These are phyloP conservation scores for Quercus phellos DNA, from an alignment of 331 rosid species.

Conservation along the genomic window DNA sequence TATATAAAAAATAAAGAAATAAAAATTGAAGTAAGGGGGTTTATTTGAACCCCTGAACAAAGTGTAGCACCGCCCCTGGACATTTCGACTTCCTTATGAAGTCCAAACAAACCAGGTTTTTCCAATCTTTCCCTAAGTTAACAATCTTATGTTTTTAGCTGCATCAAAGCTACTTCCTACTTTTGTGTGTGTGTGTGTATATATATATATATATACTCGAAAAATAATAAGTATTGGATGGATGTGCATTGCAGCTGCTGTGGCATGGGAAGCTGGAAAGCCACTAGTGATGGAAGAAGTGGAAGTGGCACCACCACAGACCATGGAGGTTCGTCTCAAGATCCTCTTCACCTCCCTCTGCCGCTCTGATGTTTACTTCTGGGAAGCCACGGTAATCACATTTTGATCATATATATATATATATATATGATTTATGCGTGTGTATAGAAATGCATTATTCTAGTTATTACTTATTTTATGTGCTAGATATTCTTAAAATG, in stretches of 20 bases:
- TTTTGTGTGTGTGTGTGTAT: too few species aligned
- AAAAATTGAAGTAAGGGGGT: too few species aligned
- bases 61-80: too few species aligned
- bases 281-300: slow-evolving; percentile 73
- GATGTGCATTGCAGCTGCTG: slow-evolving; percentile 49
- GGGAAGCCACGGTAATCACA: slow-evolving; percentile 71
- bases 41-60: too few species aligned
- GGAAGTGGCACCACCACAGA: slow-evolving; percentile 86
- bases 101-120: too few species aligned
- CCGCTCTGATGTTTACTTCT: slow-evolving; percentile 76
- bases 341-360: slow-evolving; percentile 80
- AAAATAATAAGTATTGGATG: background rate
- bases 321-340: slow-evolving; percentile 70
- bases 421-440: background rate
- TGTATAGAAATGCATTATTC: too few species aligned
- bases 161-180: background rate
- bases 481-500: too few species aligned
- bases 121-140: too few species aligned
- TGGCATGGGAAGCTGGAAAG: slow-evolving; percentile 87
- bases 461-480: too few species aligned
- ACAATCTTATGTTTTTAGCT: background rate
- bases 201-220: too few species aligned
- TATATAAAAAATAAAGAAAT: too few species aligned
- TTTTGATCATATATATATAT: background rate
- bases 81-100: too few species aligned